Base-by-base conservation (phyloP, 495 filamentous ascomycete species). In the Staphylotrichum longicolle region DNA sequence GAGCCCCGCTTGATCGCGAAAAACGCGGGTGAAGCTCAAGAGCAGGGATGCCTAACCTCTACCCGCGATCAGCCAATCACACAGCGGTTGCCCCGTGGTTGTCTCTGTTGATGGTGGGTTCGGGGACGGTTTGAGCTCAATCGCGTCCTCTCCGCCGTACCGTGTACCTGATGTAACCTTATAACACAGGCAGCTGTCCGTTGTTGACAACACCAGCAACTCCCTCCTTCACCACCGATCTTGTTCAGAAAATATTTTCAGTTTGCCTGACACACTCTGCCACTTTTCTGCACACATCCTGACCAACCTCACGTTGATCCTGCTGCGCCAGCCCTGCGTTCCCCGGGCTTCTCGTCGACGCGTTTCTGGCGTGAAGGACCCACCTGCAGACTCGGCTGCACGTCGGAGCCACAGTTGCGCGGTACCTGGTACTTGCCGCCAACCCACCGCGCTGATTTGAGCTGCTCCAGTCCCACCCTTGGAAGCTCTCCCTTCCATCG, bases 51-150 rank as follows among this genome's bases (percentile, higher is more conserved):
- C 42, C 40, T 33, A 42, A 58, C 54, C 51, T 51, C 61, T 50
- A 58, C 51, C 40, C 47, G 11, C 41, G 34, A 27, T 56, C 39
- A 47, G 44, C 78, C 79, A 81, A 81, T 80, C 58, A 70, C 60
- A 58, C 20, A 0, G 9, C 55, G 68, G 77, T 81, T 81, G 78
- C 78, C 67, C 70, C 65, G 75, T 69, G 57, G 78, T 81, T 78
- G 76, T 73, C 64, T 61, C 62, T 80, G 78, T 80, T 80, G 75
- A 76, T 58, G 30, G 68, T 68, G 66, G 66, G 58, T 61, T 64
- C 46, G 32, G 14, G 62, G 50, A 51, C 60, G 68, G 62, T 53
- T 67, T 61, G 20, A 27, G 20, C 63, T 61, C 46, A 10, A 67
- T 39, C 71, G 69, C 72, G 72, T 70, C 54, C 48, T 63, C 54